Evolutionary conservation across 169 alveolate genomes (phyloP).

Genomic region (Plasmodium reichenowi): DNA sequence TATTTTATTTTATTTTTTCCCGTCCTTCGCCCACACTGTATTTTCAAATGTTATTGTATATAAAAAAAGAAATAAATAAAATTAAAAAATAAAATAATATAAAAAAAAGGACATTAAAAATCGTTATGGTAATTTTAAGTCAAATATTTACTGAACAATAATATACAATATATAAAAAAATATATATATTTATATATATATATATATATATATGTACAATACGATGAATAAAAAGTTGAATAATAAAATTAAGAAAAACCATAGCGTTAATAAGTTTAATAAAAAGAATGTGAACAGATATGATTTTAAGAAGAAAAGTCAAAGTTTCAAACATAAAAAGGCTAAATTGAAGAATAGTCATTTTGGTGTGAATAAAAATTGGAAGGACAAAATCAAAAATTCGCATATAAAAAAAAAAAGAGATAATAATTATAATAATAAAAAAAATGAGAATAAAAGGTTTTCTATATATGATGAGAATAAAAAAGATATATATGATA

Average conservation of each 20-base stretch:
- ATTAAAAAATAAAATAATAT: no score
- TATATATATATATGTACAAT: not conserved
- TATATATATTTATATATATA: not conserved
- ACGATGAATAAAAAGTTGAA: slow-evolving; percentile 35
- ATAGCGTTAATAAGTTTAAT: not conserved
- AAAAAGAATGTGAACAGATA: slow-evolving; percentile 10
- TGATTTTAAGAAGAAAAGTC: slow-evolving; percentile 37
- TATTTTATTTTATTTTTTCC: no score
- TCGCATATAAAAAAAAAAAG: slow-evolving; percentile 7
- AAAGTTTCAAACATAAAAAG: slow-evolving; percentile 50
- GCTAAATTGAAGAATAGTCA: slow-evolving; percentile 30
- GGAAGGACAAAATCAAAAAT: slow-evolving; percentile 32
- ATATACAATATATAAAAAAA: not conserved
- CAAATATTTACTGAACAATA: not conserved
- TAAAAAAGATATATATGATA: slow-evolving; percentile 15
- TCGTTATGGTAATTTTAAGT: no score
- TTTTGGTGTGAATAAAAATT: slow-evolving; percentile 13
- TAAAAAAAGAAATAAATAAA: no score
- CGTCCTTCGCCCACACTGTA: no score
- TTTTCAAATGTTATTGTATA: no score
- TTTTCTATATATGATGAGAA: not conserved
- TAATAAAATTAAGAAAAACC: slow-evolving; percentile 5
- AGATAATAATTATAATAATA: slow-evolving; percentile 30
- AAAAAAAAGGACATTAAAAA: no score
- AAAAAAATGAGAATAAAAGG: not conserved